Percentiles rank a stretch among this genome's conserved stretches.
These are phyloP conservation scores for Aspergillus coremiiformis DNA, from an alignment of 495 filamentous ascomycete genomes.

Conservation along the genomic window DNA sequence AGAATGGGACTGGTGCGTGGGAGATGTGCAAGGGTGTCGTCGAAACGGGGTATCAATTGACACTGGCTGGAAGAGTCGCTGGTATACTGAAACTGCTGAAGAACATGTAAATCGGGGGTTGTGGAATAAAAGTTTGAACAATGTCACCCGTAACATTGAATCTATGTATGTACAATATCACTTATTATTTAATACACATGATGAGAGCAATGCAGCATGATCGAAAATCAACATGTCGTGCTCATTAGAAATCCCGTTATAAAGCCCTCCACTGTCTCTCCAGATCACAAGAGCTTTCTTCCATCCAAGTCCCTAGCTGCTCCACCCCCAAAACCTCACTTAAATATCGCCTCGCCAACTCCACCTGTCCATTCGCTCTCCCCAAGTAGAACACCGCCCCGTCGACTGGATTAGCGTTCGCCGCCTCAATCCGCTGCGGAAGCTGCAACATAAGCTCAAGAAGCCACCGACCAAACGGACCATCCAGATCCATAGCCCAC, in stretches of 20 bases:
- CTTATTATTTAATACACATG: neutral
- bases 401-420: neutral
- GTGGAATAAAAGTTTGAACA: neutral
- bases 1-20: slow-evolving; percentile 49
- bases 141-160: neutral
- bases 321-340: slow-evolving; percentile 22
- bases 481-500: slow-evolving; percentile 27
- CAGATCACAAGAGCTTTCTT: slow-evolving; percentile 16
- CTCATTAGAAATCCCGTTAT: neutral
- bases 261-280: neutral
- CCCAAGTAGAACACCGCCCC: slow-evolving; percentile 26
- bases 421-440: slow-evolving; percentile 20
- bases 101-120: slow-evolving; percentile 27
- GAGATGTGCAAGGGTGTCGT: slow-evolving; percentile 55
- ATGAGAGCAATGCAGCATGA: neutral
- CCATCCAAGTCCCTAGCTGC: slow-evolving; percentile 19
- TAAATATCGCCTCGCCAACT: slow-evolving; percentile 22
- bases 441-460: slow-evolving; percentile 29
- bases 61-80: slow-evolving; percentile 35
- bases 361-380: slow-evolving; percentile 15
- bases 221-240: too few relatives aligned
- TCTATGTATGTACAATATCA: neutral
- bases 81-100: slow-evolving; percentile 44
- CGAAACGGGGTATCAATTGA: slow-evolving; percentile 55
- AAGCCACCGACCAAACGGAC: slow-evolving; percentile 29